These are phyloP conservation scores for Torrubiella hemipterigena DNA, from an alignment of 2,329 filamentous ascomycete species.

Conservation along the genomic window DNA sequence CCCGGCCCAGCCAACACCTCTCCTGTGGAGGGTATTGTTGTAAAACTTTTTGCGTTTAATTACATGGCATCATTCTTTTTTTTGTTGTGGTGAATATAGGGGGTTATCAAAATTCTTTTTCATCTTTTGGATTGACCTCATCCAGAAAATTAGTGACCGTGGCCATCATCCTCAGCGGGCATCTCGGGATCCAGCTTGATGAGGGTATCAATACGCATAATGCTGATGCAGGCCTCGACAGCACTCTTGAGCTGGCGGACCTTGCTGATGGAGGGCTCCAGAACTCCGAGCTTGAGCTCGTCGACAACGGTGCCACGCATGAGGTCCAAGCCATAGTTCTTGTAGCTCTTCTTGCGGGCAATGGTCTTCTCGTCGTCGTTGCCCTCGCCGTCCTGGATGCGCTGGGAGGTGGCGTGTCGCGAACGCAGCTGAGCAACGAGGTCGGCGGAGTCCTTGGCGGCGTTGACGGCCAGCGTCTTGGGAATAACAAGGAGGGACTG, in stretches of 20 bases:
- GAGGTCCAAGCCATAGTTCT: conserved; percentile 94
- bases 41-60: too few relatives aligned
- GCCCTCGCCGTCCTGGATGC: conserved; percentile 73
- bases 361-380: conserved; percentile 80
- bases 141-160: conserved; percentile 79
- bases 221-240: conserved; percentile 95
- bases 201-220: conserved; percentile 98
- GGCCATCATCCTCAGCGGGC: conserved; percentile 62
- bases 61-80: too few relatives aligned
- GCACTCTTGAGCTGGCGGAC: conserved; percentile 96
- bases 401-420: conserved; percentile 86
- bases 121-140: conserved; percentile 12
- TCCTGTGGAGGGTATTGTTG: too few relatives aligned
- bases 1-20: too few relatives aligned
- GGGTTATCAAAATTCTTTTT: conserved; percentile 10
- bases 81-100: too few relatives aligned
- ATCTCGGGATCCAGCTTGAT: conserved; percentile 95
- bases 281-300: conserved; percentile 83
- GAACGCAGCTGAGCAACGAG: conserved; percentile 91
- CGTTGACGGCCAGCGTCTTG: conserved; percentile 93
- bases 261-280: conserved; percentile 98
- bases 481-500: conserved; percentile 89
- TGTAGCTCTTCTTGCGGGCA: conserved; percentile 92
- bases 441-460: conserved; percentile 90
- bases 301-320: conserved; percentile 83